Conservation (phyloP, 805 yeast species). For the Metschnikowia borealis region DNA sequence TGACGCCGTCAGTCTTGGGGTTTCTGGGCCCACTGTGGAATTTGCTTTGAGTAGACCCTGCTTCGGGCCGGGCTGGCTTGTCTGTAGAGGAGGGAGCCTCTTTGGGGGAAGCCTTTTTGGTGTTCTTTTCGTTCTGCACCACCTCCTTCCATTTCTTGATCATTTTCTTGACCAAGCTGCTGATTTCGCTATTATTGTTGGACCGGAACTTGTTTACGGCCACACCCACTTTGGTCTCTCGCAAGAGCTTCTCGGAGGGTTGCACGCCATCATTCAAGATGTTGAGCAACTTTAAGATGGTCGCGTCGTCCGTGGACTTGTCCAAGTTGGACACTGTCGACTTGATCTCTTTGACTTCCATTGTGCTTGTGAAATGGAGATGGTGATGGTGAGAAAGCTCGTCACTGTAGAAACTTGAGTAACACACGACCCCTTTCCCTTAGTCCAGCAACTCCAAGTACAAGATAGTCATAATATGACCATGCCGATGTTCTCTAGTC, state of each 20-base stretch:
- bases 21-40: slow-evolving; percentile 58
- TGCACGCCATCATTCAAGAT: slow-evolving; percentile 64
- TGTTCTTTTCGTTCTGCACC: slow-evolving; percentile 61
- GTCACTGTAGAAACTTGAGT: neutral
- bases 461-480: too few relatives aligned
- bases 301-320: slow-evolving; percentile 58
- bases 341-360: slow-evolving; percentile 74
- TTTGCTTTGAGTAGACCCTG: slow-evolving; percentile 32
- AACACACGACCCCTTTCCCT: neutral
- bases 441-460: too few relatives aligned
- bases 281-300: slow-evolving; percentile 62
- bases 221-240: slow-evolving; percentile 96
- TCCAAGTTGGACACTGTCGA: slow-evolving; percentile 70
- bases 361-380: slow-evolving; percentile 16
- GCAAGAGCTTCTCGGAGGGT: slow-evolving; percentile 80
- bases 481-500: too few relatives aligned
- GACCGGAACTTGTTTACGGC: slow-evolving; percentile 86
- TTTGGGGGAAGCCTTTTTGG: slow-evolving; percentile 24
- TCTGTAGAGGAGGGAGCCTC: slow-evolving; percentile 8
- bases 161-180: slow-evolving; percentile 71
- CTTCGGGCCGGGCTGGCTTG: slow-evolving; percentile 9
- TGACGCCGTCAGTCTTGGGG: slow-evolving; percentile 76
- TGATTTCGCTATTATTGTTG: slow-evolving; percentile 61
- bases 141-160: slow-evolving; percentile 88
- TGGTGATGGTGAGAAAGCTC: neutral